A percentile compares a stretch with the other conserved stretches of the same genome.
These are phyloP conservation scores for Trichoderma breve DNA, from an alignment of 2,329 filamentous ascomycete species.

Conservation along the genomic window DNA sequence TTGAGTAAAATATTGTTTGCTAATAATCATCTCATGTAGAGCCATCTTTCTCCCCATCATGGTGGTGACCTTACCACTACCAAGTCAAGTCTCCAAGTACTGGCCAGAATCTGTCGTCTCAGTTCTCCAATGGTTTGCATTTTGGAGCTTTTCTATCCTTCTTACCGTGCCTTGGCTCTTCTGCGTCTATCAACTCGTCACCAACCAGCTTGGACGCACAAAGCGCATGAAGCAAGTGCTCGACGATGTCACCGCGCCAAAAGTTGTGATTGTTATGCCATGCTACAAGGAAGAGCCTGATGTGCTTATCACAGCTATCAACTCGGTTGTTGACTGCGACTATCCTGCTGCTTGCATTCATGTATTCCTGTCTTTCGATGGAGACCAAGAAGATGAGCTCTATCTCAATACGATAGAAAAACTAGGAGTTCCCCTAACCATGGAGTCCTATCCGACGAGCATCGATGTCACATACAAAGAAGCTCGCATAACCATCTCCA, in stretches of 20 bases:
- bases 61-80: conserved; percentile 86
- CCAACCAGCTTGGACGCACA: conserved; percentile 76
- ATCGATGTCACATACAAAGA: conserved; percentile 85
- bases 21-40: conserved; percentile 42
- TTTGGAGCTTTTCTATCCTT: conserved; percentile 85
- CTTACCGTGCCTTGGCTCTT: conserved; percentile 89
- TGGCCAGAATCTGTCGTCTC: conserved; percentile 69
- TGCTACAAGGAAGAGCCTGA: conserved; percentile 91
- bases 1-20: not conserved
- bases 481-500: conserved; percentile 83
- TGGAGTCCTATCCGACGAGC: conserved; percentile 79
- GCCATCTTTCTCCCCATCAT: conserved; percentile 88
- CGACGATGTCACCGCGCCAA: conserved; percentile 82
- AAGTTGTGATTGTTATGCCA: conserved; percentile 95
- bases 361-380: conserved; percentile 93
- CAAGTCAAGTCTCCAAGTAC: conserved; percentile 65
- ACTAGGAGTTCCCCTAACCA: conserved; percentile 74
- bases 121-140: conserved; percentile 89
- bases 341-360: conserved; percentile 92
- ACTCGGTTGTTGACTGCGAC: conserved; percentile 91
- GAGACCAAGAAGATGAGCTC: conserved; percentile 81
- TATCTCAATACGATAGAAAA: conserved; percentile 84
- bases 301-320: conserved; percentile 77
- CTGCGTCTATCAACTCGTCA: conserved; percentile 88
- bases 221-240: conserved; percentile 81